Conservation (phyloP, 106 monocot genomes). For the Acorus calamus region DNA sequence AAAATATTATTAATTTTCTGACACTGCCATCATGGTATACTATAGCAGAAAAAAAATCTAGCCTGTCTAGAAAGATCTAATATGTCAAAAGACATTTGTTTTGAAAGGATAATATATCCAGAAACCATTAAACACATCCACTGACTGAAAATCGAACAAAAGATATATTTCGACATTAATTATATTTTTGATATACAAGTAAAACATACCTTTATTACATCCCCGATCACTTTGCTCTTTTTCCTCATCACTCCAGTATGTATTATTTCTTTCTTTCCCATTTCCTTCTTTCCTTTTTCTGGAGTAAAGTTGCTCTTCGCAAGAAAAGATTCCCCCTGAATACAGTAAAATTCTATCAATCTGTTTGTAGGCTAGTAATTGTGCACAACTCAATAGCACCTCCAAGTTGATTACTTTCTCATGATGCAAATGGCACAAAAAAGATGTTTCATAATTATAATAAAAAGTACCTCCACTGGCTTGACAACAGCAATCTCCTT, state of each 20-base stretch:
- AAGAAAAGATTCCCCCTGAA: conserved; percentile 43
- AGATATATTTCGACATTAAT: not conserved
- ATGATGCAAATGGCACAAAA: not conserved
- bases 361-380: too few species aligned
- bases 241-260: conserved; percentile 26
- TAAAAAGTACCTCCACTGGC: conserved; percentile 35
- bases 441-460: not conserved
- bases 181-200: not conserved
- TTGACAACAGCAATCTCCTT: conserved; percentile 41
- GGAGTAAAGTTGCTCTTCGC: conserved; percentile 25
- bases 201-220: conserved; percentile 50
- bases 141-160: too few species aligned
- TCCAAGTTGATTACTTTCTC: too few species aligned
- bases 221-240: conserved; percentile 41
- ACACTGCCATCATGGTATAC: too few species aligned
- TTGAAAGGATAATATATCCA: too few species aligned
- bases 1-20: too few species aligned
- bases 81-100: too few species aligned
- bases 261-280: conserved; percentile 31
- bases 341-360: not conserved
- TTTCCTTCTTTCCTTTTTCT: conserved; percentile 33
- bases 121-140: too few species aligned
- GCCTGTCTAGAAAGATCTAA: too few species aligned
- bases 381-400: too few species aligned
- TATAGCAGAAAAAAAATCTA: too few species aligned